A percentile compares a stretch with the other conserved stretches of the same genome.
Evolutionary conservation across 345 rosid species (phyloP).

Genomic region (Camelina neglecta): DNA sequence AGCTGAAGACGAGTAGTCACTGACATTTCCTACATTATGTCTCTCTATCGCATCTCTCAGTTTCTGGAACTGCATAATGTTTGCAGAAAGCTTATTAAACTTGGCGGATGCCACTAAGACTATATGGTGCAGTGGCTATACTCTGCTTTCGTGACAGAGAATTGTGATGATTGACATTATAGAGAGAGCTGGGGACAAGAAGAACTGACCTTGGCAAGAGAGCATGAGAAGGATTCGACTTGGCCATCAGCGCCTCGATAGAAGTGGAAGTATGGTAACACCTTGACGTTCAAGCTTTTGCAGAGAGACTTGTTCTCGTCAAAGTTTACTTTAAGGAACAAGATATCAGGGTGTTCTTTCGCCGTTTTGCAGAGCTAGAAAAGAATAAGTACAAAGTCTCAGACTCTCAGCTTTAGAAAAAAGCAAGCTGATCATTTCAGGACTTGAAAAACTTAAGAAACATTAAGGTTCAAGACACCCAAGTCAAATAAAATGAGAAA

Average conservation of each 20-base stretch:
- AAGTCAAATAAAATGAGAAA: not conserved
- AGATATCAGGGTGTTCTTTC: conserved; percentile 66
- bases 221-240: conserved; percentile 86
- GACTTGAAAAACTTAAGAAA: not conserved
- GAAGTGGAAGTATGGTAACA: conserved; percentile 87
- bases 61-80: conserved; percentile 75
- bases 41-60: conserved; percentile 73
- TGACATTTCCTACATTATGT: conserved; percentile 59
- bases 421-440: not conserved
- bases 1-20: conserved; percentile 41
- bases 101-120: not conserved
- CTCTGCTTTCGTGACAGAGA: conserved; percentile 14
- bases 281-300: conserved; percentile 84
- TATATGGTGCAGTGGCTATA: not conserved
- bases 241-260: conserved; percentile 76
- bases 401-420: not conserved
- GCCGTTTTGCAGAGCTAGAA: conserved; percentile 86
- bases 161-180: not conserved
- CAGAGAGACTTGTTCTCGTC: conserved; percentile 93
- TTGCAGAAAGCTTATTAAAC: conserved; percentile 18
- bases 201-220: conserved; percentile 75
- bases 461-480: not conserved
- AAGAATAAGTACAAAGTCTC: not conserved
- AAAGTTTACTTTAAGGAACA: conserved; percentile 87
- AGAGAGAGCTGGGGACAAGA: not conserved